Evolutionary conservation across 768 basidiomycete genomes (phyloP), one percentile per base, ranked within the genome.

Genomic region (Xerocomellus chrysenteron): DNA sequence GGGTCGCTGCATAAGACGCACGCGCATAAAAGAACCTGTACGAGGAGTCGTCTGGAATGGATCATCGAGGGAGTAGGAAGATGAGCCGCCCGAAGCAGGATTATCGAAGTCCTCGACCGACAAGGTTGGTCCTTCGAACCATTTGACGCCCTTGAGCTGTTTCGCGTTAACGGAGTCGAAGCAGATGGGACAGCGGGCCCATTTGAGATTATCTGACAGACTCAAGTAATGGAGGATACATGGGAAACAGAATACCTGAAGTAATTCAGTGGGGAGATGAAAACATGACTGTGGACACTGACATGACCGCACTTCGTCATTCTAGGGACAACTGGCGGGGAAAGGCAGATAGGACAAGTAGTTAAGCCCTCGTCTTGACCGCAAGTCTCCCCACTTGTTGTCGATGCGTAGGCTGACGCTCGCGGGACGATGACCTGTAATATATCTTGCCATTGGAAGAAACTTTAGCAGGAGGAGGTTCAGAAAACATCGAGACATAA

Each of bases 271-370:
- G 47, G 24, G 16, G 17, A 19, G 50, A 47, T 19, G 16, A 46
- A 21, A 41, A 52, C 12, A 40, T 35, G 33, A 16, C 10, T 19
- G 53, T 48, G 49, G 54, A 48, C 43, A 87, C 92, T 75, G 64
- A 96, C 94, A 82, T 99, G 97, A 47, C 95, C 96, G 64, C 95
- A 98, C 77, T 93, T 96, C 24, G 95, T 98, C 87, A 94, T 94
- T 48, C 95, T 80, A 16, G 94, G 90, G 30, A 92, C 92, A 41
- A 86, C 83, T 5, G 94, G 96, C 41, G 91, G 84, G 41, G 92
- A 92, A 41, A 99, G 80, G 74, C 97, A 99, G 59, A 99, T 98
- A 4, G 97, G 97, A 74, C 97, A 99, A 24, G 81, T 85, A 26
- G 82, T 87, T 51, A 83, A 79, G 26, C 85, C 87, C 65, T 85